Conservation (phyloP, 2,329 filamentous ascomycete species). For the Dothidotthia symphoricarpi region DNA sequence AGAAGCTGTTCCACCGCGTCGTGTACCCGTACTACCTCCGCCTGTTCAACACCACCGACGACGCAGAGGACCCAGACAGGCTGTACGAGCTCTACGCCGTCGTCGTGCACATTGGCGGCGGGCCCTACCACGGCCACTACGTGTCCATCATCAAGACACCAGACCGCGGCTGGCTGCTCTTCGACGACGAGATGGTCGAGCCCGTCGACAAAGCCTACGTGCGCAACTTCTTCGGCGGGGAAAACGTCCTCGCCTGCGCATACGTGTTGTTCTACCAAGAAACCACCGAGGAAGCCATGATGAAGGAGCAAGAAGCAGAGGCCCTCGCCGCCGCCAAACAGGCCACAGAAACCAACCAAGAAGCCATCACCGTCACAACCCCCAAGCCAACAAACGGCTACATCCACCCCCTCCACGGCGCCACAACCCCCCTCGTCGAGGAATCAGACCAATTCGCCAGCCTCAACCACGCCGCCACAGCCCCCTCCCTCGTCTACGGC, state of each 20-base stretch:
- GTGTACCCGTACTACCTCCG: conserved; percentile 96
- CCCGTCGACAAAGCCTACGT: conserved; percentile 97
- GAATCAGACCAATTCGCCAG: conserved; percentile 53
- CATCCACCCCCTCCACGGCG: conserved; percentile 31
- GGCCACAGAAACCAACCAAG: conserved; percentile 51
- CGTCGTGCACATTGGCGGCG: conserved; percentile 94
- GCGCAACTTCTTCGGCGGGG: conserved; percentile 94
- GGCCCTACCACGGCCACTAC: conserved; percentile 96
- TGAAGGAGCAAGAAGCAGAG: conserved; percentile 81
- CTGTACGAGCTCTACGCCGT: conserved; percentile 97
- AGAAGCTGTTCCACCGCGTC: conserved; percentile 95
- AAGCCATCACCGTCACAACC: conserved; percentile 56
- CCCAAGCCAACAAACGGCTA: conserved; percentile 49
- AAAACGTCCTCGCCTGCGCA: conserved; percentile 78
- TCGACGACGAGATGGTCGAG: conserved; percentile 98
- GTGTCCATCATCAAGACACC: conserved; percentile 97
- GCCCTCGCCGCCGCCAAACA: conserved; percentile 49
- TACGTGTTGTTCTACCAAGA: conserved; percentile 99
- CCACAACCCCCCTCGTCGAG: conserved; percentile 45
- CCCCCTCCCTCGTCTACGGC: conserved; percentile 48
- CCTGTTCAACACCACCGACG: conserved; percentile 95
- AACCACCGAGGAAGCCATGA: conserved; percentile 66
- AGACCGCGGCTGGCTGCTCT: conserved; percentile 91
- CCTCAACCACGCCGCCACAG: conserved; percentile 66
- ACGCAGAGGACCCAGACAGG: conserved; percentile 87